A percentile compares a stretch with the other conserved stretches of the same genome.
These are phyloP conservation scores for Penicillium pancosmium DNA, from an alignment of 495 filamentous ascomycete genomes.

Conservation along the genomic window DNA sequence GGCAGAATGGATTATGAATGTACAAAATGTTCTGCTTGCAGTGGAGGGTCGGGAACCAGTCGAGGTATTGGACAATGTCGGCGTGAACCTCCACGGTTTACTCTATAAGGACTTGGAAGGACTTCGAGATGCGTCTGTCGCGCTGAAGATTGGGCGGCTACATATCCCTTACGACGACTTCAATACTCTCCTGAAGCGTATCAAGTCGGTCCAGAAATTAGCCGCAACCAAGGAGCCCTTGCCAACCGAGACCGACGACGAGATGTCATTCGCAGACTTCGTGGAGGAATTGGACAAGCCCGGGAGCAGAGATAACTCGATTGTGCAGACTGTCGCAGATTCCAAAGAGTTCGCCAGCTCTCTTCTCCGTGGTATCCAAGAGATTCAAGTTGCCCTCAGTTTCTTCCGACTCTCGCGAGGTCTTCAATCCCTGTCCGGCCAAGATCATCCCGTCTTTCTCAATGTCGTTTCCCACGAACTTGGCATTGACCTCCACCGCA, in stretches of 20 bases:
- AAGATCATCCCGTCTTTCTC: slow-evolving; percentile 69
- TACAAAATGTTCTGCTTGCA: slow-evolving; percentile 84
- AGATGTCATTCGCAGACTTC: slow-evolving; percentile 71
- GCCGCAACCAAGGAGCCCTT: slow-evolving; percentile 32
- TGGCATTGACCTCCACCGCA: slow-evolving; percentile 86
- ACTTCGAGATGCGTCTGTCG: slow-evolving; percentile 85
- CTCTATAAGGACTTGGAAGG: slow-evolving; percentile 88
- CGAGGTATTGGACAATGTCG: slow-evolving; percentile 88
- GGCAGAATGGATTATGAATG: slow-evolving; percentile 90
- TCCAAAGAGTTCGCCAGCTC: slow-evolving; percentile 92
- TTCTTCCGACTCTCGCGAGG: slow-evolving; percentile 85
- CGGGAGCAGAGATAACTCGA: slow-evolving; percentile 70
- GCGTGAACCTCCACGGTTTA: slow-evolving; percentile 87
- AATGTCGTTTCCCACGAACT: slow-evolving; percentile 95
- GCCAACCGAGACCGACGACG: slow-evolving; percentile 46
- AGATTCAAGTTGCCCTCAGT: slow-evolving; percentile 94
- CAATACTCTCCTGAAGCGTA: slow-evolving; percentile 56
- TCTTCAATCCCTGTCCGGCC: slow-evolving; percentile 66
- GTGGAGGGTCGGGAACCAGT: slow-evolving; percentile 80
- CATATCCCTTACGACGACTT: slow-evolving; percentile 92
- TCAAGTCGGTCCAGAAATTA: slow-evolving; percentile 44
- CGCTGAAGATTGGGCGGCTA: slow-evolving; percentile 85
- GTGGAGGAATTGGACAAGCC: slow-evolving; percentile 77
- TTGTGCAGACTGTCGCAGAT: slow-evolving; percentile 86
- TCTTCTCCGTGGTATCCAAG: slow-evolving; percentile 87